A percentile compares a stretch with the other conserved stretches of the same genome.
These are phyloP conservation scores for Melampsora occidentalis DNA, from an alignment of 1,284 basidiomycete species.

Conservation along the genomic window DNA sequence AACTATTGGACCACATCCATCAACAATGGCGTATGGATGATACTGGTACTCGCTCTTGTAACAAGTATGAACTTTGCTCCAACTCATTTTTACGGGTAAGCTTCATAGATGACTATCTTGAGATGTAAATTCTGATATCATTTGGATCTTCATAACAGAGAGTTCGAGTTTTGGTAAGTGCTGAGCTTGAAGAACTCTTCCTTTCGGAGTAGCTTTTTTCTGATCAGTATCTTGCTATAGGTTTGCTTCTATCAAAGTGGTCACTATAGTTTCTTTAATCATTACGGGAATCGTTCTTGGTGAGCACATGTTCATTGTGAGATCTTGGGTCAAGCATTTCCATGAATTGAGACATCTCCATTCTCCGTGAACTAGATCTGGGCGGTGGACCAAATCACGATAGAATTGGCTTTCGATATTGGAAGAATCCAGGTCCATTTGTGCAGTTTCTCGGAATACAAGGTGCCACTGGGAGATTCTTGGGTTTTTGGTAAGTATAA, in stretches of 20 bases:
- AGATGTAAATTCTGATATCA: background rate
- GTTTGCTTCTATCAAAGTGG: conserved; percentile 39
- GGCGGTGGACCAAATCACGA: conserved; percentile 55
- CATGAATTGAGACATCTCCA: background rate
- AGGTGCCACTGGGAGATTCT: conserved; percentile 55
- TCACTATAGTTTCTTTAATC: conserved; percentile 39
- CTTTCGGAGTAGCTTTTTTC: background rate
- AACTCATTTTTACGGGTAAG: conserved; percentile 2
- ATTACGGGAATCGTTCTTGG: conserved; percentile 36
- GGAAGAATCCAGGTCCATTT: conserved; percentile 58
- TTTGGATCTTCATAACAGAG: conserved; percentile 24
- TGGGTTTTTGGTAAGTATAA: conserved; percentile 58
- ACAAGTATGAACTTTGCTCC: conserved; percentile 68
- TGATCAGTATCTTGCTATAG: conserved; percentile 9
- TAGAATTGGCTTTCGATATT: conserved; percentile 57
- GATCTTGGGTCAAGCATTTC: background rate
- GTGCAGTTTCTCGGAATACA: conserved; percentile 52
- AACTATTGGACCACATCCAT: conserved; percentile 66
- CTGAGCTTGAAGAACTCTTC: background rate
- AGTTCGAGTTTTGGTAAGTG: conserved; percentile 43
- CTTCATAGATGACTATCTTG: too few species aligned
- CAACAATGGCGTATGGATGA: conserved; percentile 72
- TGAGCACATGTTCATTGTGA: background rate
- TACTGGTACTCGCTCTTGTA: conserved; percentile 69
- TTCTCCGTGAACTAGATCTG: conserved; percentile 61